Conservation (phyloP, 176 grass and related monocot species). For the Pontederia crassipes region DNA sequence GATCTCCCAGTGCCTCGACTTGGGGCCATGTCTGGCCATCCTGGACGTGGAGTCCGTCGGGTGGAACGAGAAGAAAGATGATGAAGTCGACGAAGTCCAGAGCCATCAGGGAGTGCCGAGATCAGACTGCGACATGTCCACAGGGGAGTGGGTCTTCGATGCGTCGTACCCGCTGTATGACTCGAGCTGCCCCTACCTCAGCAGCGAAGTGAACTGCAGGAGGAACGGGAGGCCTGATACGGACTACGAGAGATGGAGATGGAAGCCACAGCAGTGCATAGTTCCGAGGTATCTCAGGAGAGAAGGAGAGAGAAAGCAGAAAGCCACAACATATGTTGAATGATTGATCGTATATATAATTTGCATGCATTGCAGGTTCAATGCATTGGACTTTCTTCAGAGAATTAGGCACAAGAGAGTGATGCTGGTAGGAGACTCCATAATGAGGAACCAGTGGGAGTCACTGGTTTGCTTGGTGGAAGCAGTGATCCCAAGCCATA, state of each 20-base stretch:
- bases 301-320: neutral
- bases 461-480: conserved; percentile 44
- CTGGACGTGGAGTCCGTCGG: conserved; percentile 3
- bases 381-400: conserved; percentile 36
- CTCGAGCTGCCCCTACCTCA: conserved; percentile 45
- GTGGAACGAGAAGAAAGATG: conserved; percentile 18
- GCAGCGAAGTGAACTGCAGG: conserved; percentile 46
- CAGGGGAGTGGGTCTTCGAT: conserved; percentile 39
- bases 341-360: no score
- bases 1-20: conserved; percentile 2
- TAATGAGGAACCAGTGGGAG: conserved; percentile 46
- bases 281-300: conserved; percentile 24
- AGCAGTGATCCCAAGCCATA: conserved; percentile 29
- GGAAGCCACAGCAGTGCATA: conserved; percentile 29
- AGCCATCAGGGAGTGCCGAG: conserved; percentile 1
- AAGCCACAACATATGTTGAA: neutral
- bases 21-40: conserved; percentile 13
- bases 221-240: conserved; percentile 42
- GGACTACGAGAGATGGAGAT: conserved; percentile 46
- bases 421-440: conserved; percentile 40
- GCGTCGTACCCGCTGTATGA: conserved; percentile 39
- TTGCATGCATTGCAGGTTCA: conserved; percentile 18
- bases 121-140: conserved; percentile 31
- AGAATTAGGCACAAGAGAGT: conserved; percentile 34
- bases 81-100: conserved; percentile 16